Percentiles rank a stretch among this genome's conserved stretches.
These are phyloP conservation scores for Aspergillus puulaauensis DNA, from an alignment of 2,329 filamentous ascomycete genomes.

Conservation along the genomic window DNA sequence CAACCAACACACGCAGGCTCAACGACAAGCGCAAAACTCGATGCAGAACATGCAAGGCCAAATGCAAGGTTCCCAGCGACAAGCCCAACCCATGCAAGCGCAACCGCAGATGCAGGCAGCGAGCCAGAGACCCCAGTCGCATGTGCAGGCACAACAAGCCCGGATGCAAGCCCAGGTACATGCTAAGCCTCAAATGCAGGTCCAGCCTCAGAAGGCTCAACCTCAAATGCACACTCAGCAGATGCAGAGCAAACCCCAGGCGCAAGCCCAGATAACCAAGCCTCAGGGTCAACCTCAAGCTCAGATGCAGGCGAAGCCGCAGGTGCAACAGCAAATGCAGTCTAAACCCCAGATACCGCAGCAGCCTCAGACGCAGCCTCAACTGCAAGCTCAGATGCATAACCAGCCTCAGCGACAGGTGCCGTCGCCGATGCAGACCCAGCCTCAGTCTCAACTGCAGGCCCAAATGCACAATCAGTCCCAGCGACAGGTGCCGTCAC, in stretches of 20 bases:
- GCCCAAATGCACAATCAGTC: background rate
- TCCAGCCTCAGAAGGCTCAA: slow-evolving; percentile 8
- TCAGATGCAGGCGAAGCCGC: slow-evolving; percentile 6
- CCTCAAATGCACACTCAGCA: slow-evolving; percentile 17
- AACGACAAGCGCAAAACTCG: slow-evolving; percentile 10
- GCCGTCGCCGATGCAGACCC: background rate
- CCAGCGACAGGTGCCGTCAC: background rate
- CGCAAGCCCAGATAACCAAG: slow-evolving; percentile 17
- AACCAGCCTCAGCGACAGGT: background rate
- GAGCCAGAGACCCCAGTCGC: slow-evolving; percentile 15
- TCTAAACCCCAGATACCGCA: slow-evolving; percentile 2
- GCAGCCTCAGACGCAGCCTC: slow-evolving; percentile 1
- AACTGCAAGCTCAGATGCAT: background rate
- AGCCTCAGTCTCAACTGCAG: background rate
- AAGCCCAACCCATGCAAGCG: slow-evolving; percentile 16
- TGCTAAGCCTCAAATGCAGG: slow-evolving; percentile 15
- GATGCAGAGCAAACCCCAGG: slow-evolving; percentile 23
- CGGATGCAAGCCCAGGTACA: slow-evolving; percentile 20
- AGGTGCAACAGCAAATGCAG: background rate
- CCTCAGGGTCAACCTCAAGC: background rate
- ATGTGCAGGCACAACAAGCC: slow-evolving; percentile 23
- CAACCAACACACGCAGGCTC: slow-evolving; percentile 4
- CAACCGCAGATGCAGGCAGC: slow-evolving; percentile 11
- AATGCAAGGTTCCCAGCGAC: slow-evolving; percentile 11
- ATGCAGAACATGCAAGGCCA: background rate